Evolutionary conservation across 305 asterid species (phyloP), one percentile per base, ranked within the genome.

Genomic region (Ilex paraguariensis): DNA sequence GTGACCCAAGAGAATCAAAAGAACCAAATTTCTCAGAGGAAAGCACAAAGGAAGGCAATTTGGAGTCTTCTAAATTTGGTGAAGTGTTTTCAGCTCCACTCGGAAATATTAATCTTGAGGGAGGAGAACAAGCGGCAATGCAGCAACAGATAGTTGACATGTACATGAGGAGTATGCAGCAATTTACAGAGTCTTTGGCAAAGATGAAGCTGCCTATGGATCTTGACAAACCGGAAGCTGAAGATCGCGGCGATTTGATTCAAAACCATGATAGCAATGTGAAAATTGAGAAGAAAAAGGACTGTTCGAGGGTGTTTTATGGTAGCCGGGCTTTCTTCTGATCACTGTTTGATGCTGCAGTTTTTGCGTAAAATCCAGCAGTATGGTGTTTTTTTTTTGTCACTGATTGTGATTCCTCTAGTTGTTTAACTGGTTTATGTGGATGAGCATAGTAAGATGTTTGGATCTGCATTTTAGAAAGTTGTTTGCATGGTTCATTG

Each of bases 121-220:
- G 73, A 7, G 86, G 73, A 7, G 86, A 84, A 58, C 82, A 78
- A 54, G 70, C 79, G 1, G 80, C 64, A 1, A 79, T 82, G 86
- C 88, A 79, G 77, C 79, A 82, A 36, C 83, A 84, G 67, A 84
- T 84, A 57, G 86, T 84, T 3, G 88, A 82, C 31, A 84, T 84
- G 88, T 84, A 82, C 68, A 82, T 82, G 91, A 79, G 79, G 66
- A 84, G 88, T 51, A 82, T 84, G 91, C 86, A 79, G 39, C 91
- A 84, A 12, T 84, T 84, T 61, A 84, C 88, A 0, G 91, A 82
- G 45, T 84, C 91, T 2, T 54, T 84, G 56, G 86, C 84, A 14
- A 84, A 84, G 57, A 79, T 84, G 91, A 82, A 84, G 77, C 91
- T 84, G 0, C 91, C 91, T 0, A 68, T 84, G 83, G 82, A 78